Conservation (phyloP, 768 basidiomycete genomes). For the Tulasnella sp. region DNA sequence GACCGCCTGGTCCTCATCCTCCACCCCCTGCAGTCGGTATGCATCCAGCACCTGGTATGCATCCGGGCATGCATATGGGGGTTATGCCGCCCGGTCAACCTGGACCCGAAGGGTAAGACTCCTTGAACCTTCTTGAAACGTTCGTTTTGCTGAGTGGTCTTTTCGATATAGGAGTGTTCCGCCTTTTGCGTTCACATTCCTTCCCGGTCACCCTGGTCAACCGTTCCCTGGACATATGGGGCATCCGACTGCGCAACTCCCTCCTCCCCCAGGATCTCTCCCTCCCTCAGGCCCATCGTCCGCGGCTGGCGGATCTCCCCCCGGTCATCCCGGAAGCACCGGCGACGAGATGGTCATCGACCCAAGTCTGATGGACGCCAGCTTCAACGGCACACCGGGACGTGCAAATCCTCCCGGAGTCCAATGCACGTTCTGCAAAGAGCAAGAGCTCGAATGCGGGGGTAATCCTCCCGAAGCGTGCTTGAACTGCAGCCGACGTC, state of each 20-base stretch:
- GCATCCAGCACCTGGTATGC: constrained; percentile 6
- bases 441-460: not conserved
- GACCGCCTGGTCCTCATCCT: not conserved
- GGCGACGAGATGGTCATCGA: constrained; percentile 4
- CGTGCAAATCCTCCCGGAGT: not conserved
- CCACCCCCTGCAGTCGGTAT: constrained; percentile 3
- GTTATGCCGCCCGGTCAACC: constrained; percentile 1
- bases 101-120: not conserved
- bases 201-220: constrained; percentile 4
- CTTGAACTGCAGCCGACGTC: not conserved
- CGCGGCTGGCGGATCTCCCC: not conserved
- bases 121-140: not conserved
- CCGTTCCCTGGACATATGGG: constrained; percentile 1
- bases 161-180: not conserved
- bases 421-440: not conserved
- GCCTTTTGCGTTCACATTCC: constrained; percentile 2
- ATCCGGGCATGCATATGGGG: constrained; percentile 4
- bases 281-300: not conserved
- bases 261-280: not conserved
- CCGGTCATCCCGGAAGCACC: not conserved
- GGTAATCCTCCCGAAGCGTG: not conserved
- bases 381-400: not conserved
- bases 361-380: not conserved
- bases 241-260: not conserved
- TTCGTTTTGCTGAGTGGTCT: not conserved